Base-by-base conservation (phyloP, 2,329 filamentous ascomycete genomes). In the Pyrenophora graminea region DNA sequence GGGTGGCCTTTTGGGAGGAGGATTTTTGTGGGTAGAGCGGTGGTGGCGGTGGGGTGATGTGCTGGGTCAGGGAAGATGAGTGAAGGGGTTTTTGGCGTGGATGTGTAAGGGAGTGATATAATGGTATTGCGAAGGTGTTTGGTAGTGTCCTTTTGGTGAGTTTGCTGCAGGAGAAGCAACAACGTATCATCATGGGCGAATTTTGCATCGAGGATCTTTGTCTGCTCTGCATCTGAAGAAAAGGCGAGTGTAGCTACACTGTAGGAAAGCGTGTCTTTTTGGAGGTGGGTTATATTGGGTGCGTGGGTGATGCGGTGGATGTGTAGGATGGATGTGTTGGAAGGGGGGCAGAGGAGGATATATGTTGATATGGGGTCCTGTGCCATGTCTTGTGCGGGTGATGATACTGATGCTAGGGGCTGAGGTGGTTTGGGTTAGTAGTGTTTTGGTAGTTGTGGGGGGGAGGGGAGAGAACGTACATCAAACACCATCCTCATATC, bases 101-200 rank as follows among this genome's bases (percentile, higher is more conserved):
- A 21, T 32, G 56, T 31, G 18, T 45, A 55, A 19, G 68, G 71
- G 23, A 76, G 61, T 23, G 77, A 66, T 47, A 69, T 64, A 12
- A 62, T 65, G 36, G 50, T 4, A 44, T 48, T 45, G 18, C 19
- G 40, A 15, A 31, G 18, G 5, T 58, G 38, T n/a, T 25, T 54
- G 30, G 19, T 13, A 21, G 36, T n/a, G 27, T 30, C 3, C 2
- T 12, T 12, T 13, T 12, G 7, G 12, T 30, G 27, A 1, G 2
- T 7, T 30, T 30, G 65, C 60, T 61, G 64, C 72, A 80, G 82
- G 2, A 91, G 78, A 1, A 89, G 59, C 45, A 91, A 77, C 1
- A 91, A 68, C 0, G 75, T 78, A 10, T 79, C 71, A 48, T 88
- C 83, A 61, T 87, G 80, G 37, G 89, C 79, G 63, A 91, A 90